Percentiles rank a stretch among this genome's conserved stretches.
phyloP scores from a whole-genome alignment of 176 grass and related monocot species.

The Carex parvula region DNA sequence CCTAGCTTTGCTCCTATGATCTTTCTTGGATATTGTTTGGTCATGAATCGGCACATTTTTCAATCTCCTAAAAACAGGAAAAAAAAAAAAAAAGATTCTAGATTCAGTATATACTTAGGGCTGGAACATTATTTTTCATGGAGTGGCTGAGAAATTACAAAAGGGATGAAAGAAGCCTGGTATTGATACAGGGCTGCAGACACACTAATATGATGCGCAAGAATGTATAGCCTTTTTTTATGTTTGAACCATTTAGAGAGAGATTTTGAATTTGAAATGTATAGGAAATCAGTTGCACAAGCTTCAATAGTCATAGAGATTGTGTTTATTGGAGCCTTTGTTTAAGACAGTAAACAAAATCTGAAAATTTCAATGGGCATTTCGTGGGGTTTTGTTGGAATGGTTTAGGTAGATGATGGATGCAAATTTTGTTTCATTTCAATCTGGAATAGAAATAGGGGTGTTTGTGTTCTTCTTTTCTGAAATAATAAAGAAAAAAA shows the following conservation, averaged over 20 bases:
- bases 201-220: neutral
- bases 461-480: neutral
- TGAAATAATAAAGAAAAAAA: neutral
- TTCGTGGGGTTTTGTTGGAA: neutral
- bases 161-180: neutral
- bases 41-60: neutral
- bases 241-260: neutral
- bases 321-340: too few relatives aligned
- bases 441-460: neutral
- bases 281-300: neutral
- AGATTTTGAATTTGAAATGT: neutral
- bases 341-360: neutral
- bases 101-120: neutral
- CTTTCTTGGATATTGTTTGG: neutral
- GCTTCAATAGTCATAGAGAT: too few relatives aligned
- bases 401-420: neutral
- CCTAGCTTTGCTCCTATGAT: neutral
- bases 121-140: neutral
- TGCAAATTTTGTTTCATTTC: neutral
- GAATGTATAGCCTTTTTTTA: neutral
- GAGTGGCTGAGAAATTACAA: neutral
- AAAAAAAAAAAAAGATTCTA: neutral
- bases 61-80: neutral
- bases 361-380: neutral
- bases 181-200: neutral